phyloP scores from a whole-genome alignment of 106 monocot genomes.

The Platanthera zijinensis region DNA sequence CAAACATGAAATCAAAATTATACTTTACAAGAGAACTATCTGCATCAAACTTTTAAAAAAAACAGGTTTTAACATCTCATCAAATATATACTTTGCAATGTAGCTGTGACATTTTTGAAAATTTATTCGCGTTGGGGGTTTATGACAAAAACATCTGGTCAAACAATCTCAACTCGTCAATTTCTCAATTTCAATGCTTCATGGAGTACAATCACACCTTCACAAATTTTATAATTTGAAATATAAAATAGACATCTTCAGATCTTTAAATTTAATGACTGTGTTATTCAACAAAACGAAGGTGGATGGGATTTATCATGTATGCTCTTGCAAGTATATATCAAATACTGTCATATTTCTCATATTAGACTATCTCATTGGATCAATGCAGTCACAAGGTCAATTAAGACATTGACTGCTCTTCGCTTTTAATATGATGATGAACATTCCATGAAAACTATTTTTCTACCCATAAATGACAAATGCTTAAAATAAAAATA shows the following conservation, averaged over 20 bases:
- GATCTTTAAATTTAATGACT: not conserved
- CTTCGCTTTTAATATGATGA: not conserved
- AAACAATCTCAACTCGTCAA: not conserved
- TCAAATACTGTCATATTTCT: not conserved
- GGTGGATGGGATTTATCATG: not conserved
- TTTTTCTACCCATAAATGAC: not conserved
- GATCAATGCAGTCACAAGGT: not conserved
- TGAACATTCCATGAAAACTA: not conserved
- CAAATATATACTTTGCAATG: not conserved
- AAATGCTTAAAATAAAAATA: not conserved
- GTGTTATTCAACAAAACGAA: not conserved
- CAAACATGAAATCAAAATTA: not conserved
- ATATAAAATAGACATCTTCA: not conserved
- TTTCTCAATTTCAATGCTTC: too few relatives aligned
- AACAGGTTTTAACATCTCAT: not conserved
- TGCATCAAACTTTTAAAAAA: not conserved
- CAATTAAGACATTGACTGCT: not conserved
- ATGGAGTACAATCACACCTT: not conserved
- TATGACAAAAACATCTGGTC: not conserved
- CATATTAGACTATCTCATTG: not conserved
- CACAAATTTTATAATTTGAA: not conserved
- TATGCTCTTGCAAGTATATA: not conserved
- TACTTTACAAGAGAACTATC: not conserved
- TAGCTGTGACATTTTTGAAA: not conserved
- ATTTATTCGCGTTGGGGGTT: not conserved